Conservation (phyloP, 2,329 filamentous ascomycete genomes). For the Lachnellula subtilissima region DNA sequence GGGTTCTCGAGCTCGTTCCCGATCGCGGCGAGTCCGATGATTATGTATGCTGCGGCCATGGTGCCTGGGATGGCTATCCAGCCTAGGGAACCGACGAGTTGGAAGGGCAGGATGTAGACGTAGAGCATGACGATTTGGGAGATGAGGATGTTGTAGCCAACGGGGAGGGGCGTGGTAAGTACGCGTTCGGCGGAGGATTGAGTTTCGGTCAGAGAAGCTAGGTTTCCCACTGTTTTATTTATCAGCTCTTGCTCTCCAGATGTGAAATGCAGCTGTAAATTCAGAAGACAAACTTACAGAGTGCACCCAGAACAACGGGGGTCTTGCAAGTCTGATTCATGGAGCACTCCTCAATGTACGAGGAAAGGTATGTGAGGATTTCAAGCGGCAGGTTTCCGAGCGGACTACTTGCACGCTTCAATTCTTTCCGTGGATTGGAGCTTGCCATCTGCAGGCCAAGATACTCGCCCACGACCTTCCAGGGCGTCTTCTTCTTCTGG, state of each 20-base stretch:
- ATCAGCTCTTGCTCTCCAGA: neutral
- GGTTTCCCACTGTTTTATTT: constrained; percentile 17
- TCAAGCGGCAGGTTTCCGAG: constrained; percentile 81
- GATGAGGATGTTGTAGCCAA: constrained; percentile 80
- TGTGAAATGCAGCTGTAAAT: too few relatives aligned
- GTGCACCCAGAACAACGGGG: constrained; percentile 26
- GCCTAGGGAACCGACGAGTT: constrained; percentile 57
- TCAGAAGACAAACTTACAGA: constrained; percentile 15
- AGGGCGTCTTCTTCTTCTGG: constrained; percentile 29
- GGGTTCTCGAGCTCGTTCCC: constrained; percentile 82
- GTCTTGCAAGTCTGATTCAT: constrained; percentile 34
- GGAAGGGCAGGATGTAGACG: constrained; percentile 75
- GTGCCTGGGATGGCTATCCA: constrained; percentile 78
- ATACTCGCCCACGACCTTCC: constrained; percentile 65
- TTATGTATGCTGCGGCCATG: constrained; percentile 71
- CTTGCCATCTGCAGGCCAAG: constrained; percentile 72
- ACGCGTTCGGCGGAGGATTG: constrained; percentile 71
- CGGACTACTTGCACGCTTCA: constrained; percentile 68
- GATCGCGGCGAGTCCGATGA: constrained; percentile 70
- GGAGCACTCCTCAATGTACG: constrained; percentile 19
- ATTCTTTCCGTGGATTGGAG: constrained; percentile 70
- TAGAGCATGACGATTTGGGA: constrained; percentile 85
- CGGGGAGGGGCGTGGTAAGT: constrained; percentile 74
- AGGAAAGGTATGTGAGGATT: constrained; percentile 67
- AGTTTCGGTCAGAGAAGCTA: constrained; percentile 66